Base-by-base conservation (phyloP, 768 basidiomycete species). In the Suillus decipiens region DNA sequence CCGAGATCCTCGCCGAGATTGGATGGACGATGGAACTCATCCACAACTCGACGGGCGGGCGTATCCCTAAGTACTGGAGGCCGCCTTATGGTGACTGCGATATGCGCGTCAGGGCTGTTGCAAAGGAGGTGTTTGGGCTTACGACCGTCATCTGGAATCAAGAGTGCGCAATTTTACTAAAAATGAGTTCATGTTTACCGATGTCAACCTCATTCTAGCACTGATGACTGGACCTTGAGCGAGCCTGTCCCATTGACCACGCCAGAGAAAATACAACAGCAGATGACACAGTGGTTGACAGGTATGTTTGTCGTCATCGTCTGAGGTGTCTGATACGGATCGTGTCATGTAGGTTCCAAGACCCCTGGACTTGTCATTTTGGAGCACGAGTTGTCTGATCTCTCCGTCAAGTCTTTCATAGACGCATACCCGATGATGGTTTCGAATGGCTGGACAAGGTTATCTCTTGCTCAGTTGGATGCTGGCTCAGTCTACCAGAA, bases 81-180 rank as follows among this genome's bases (percentile, higher is more conserved):
- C 93, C 93, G 2, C 93, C 93, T 9, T 94, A 85, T 71, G 93
- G 92, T 39, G 91, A 96, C 73, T 83, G 84, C 51, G 96, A 99
- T 71, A 84, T 83, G 74, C 85, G 96, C 55, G 92, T 96, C 37
- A 81, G 85, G 42, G 88, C 94, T 4, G 92, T 99, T 69, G 96
- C 95, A 31, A 80, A 84, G 71, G 87, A 93, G 72, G 89, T 95
- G 37, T 95, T 97, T 71, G 93, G 92, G 31, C 75, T 98, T 66
- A 81, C 82, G 24, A 90, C 92, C n/a, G 84, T 96, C 61, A 76
- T 93, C 67, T 98, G 96, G 96, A 95, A 96, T 75, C 84, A 88
- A 63, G 95, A 96, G 90, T 92, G 76, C 60, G 84, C 64, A 8
- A 1, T 22, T 55, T 24, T 66, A 28, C 24, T 14, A 5, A 42